These are phyloP conservation scores for Monascus ruber DNA, from an alignment of 2,329 filamentous ascomycete genomes.

Conservation along the genomic window DNA sequence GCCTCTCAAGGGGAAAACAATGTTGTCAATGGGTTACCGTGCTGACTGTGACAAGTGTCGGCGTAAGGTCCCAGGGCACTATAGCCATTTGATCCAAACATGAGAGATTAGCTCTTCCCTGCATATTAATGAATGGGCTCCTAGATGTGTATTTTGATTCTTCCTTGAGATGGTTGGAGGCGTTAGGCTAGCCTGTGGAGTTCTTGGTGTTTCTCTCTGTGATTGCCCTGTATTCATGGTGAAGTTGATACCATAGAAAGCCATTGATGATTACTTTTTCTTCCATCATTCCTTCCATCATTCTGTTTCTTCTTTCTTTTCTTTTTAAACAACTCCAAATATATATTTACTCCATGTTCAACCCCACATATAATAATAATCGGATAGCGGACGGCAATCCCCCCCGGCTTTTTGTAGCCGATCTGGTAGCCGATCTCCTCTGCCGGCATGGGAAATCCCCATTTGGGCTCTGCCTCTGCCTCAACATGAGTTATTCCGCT, in stretches of 20 bases:
- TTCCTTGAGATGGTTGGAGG: background rate
- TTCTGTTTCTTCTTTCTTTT: background rate
- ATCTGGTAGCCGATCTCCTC: constrained; percentile 27
- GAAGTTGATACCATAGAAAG: too few species aligned
- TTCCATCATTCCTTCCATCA: background rate
- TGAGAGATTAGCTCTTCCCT: constrained; percentile 7
- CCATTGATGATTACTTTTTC: constrained; percentile 1
- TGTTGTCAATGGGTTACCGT: constrained; percentile 67
- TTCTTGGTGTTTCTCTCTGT: background rate
- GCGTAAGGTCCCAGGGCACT: constrained; percentile 64
- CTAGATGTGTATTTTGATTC: background rate
- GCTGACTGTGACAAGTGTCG: constrained; percentile 69
- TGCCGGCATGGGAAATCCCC: constrained; percentile 14
- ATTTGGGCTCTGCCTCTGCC: background rate
- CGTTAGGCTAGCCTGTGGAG: background rate
- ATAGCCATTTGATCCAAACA: constrained; percentile 58
- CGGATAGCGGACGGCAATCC: constrained; percentile 3
- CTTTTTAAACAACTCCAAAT: background rate
- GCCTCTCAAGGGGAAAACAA: constrained; percentile 39
- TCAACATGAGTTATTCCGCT: too few species aligned
- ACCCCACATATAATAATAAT: constrained; percentile 1
- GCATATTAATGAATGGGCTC: background rate
- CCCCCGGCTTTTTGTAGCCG: constrained; percentile 14
- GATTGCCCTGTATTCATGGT: background rate
- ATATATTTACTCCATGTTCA: too few species aligned